These are phyloP conservation scores for Athelia psychrophila DNA, from an alignment of 1,284 basidiomycete species.

Conservation along the genomic window DNA sequence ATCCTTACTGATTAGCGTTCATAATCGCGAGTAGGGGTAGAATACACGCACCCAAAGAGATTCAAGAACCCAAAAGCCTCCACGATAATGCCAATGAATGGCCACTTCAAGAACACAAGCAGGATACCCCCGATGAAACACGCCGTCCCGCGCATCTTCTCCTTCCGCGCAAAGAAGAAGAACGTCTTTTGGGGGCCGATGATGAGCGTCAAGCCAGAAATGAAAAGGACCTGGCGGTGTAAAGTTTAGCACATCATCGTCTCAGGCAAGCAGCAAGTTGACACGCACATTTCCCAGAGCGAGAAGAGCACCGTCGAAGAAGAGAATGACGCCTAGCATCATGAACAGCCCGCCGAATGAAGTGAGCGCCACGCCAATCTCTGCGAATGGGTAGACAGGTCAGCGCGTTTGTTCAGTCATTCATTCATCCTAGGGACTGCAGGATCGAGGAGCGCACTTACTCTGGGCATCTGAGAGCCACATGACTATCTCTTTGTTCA, in stretches of 20 bases:
- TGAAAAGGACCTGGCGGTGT: conserved; percentile 76
- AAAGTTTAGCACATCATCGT: conserved; percentile 3
- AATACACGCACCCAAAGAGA: conserved; percentile 87
- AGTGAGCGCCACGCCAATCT: conserved; percentile 1
- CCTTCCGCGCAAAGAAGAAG: conserved; percentile 95
- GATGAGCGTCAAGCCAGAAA: conserved; percentile 89
- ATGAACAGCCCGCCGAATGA: conserved; percentile 4
- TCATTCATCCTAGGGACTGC: no score
- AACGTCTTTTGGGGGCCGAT: conserved; percentile 97
- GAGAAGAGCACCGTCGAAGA: conserved; percentile 97
- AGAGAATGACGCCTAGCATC: conserved; percentile 53
- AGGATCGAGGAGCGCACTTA: no score
- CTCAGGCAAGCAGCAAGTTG: conserved; percentile 1
- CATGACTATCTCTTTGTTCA: no score
- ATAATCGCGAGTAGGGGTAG: conserved; percentile 11
- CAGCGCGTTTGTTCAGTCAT: no score
- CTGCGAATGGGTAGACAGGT: neutral
- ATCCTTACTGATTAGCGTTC: conserved; percentile 9
- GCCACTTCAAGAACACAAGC: conserved; percentile 89
- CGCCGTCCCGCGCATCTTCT: conserved; percentile 92
- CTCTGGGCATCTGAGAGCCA: no score
- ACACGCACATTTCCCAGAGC: conserved; percentile 89
- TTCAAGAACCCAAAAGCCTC: conserved; percentile 97
- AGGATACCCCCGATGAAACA: conserved; percentile 91
- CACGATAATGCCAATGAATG: conserved; percentile 89